These are phyloP conservation scores for Populus simonii DNA, from an alignment of 345 rosid genomes.

Conservation along the genomic window DNA sequence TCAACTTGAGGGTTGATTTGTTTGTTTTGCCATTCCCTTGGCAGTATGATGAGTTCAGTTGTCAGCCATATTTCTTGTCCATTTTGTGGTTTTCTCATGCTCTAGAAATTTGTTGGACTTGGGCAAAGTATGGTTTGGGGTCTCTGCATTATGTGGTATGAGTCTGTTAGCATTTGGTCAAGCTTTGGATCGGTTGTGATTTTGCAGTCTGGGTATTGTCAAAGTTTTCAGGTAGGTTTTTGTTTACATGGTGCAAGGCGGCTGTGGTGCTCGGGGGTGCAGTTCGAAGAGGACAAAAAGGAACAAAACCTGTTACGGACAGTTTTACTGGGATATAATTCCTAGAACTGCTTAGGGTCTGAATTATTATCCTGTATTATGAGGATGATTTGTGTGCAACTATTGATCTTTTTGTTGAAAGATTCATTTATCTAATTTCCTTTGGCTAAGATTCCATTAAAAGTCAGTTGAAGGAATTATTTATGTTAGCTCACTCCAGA, in stretches of 20 bases:
- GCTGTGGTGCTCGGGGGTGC: neutral
- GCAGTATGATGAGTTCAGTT: conserved; percentile 5
- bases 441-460: neutral
- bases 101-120: conserved; percentile 3
- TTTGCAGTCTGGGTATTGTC: conserved; percentile 20
- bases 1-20: conserved; percentile 34
- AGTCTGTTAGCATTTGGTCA: conserved; percentile 32
- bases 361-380: neutral
- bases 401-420: neutral
- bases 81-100: conserved; percentile 14
- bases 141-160: conserved; percentile 26
- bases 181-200: conserved; percentile 28
- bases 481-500: neutral
- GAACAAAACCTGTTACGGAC: neutral
- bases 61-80: conserved; percentile 8
- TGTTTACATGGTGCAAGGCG: conserved; percentile 17
- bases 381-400: neutral
- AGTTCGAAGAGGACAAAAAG: neutral
- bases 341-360: conserved; percentile 6
- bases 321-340: conserved; percentile 3
- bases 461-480: neutral
- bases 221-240: conserved; percentile 12
- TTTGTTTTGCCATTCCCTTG: conserved; percentile 13
- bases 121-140: conserved; percentile 30
- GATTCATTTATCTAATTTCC: neutral